Conservation (phyloP, 495 filamentous ascomycete genomes). For the Penicillium egyptiacum region DNA sequence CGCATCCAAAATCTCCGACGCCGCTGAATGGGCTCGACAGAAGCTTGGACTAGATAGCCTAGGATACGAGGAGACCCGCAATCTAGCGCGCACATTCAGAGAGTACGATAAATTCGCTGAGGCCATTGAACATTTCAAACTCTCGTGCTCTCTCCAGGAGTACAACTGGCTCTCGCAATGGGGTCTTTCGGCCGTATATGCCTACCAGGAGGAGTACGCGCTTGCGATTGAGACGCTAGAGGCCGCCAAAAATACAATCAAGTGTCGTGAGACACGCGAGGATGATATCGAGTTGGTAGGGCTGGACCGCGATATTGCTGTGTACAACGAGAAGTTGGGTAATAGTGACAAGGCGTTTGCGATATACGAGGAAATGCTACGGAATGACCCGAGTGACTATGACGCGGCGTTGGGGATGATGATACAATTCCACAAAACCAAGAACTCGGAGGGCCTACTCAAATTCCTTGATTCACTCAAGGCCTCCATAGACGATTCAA, state of each 20-base stretch:
- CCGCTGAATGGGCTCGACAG: constrained; percentile 15
- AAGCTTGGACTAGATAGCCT: constrained; percentile 11
- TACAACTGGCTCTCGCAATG: constrained; percentile 20
- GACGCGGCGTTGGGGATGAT: constrained; percentile 9
- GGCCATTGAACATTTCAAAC: constrained; percentile 20
- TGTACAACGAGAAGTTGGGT: constrained; percentile 8
- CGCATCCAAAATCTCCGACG: constrained; percentile 1
- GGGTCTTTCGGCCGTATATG: constrained; percentile 17
- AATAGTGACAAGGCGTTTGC: constrained; percentile 1
- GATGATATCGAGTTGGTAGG: not conserved
- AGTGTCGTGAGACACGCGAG: constrained; percentile 1
- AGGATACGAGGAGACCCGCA: constrained; percentile 19
- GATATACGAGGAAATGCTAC: constrained; percentile 16
- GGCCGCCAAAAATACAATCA: not conserved
- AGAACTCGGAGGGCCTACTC: constrained; percentile 8
- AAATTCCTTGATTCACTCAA: constrained; percentile 18
- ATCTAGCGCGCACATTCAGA: constrained; percentile 15
- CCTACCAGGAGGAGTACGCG: constrained; percentile 1
- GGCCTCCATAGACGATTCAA: constrained; percentile 9
- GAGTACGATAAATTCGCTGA: constrained; percentile 9
- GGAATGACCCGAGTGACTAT: constrained; percentile 12
- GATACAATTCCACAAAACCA: constrained; percentile 2
- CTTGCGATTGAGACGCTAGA: constrained; percentile 17
- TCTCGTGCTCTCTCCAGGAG: constrained; percentile 8
- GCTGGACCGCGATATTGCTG: constrained; percentile 13